phyloP scores from a whole-genome alignment of 805 yeast genomes.

The Middelhovenomyces tepae region DNA sequence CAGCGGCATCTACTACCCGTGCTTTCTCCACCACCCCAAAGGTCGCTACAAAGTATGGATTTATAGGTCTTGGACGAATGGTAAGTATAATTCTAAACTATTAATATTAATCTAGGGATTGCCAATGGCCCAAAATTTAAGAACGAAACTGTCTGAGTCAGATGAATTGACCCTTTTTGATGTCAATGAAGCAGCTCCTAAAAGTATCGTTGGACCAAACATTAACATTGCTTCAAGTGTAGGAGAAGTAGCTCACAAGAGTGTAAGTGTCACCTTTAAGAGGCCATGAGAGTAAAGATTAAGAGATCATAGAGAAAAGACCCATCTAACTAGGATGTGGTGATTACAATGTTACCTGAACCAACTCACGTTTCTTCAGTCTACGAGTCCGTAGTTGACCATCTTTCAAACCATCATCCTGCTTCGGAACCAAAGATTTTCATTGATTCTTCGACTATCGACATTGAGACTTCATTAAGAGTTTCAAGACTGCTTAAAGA shows the following conservation, averaged over 20 bases:
- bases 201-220: conserved; percentile 20
- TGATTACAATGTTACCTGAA: conserved; percentile 48
- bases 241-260: conserved; percentile 18
- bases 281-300: conserved; percentile 27
- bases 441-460: conserved; percentile 46
- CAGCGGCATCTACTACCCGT: no score
- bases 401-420: conserved; percentile 20
- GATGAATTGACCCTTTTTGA: conserved; percentile 40
- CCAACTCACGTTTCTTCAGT: conserved; percentile 40
- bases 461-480: conserved; percentile 38
- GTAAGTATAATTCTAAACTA: conserved; percentile 16
- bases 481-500: conserved; percentile 33
- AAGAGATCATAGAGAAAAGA: not conserved
- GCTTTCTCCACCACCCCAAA: no score
- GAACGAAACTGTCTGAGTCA: conserved; percentile 27
- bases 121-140: conserved; percentile 45
- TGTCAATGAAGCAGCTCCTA: conserved; percentile 26
- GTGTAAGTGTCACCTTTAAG: conserved; percentile 17
- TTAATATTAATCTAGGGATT: conserved; percentile 25
- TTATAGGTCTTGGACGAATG: conserved; percentile 51
- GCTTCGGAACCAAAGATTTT: conserved; percentile 22
- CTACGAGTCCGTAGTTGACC: conserved; percentile 31
- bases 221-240: conserved; percentile 15
- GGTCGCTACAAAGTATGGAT: conserved; percentile 34
- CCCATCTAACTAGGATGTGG: conserved; percentile 17